phyloP scores from a whole-genome alignment of 2,329 filamentous ascomycete genomes.

The Colletotrichum brevisporum region DNA sequence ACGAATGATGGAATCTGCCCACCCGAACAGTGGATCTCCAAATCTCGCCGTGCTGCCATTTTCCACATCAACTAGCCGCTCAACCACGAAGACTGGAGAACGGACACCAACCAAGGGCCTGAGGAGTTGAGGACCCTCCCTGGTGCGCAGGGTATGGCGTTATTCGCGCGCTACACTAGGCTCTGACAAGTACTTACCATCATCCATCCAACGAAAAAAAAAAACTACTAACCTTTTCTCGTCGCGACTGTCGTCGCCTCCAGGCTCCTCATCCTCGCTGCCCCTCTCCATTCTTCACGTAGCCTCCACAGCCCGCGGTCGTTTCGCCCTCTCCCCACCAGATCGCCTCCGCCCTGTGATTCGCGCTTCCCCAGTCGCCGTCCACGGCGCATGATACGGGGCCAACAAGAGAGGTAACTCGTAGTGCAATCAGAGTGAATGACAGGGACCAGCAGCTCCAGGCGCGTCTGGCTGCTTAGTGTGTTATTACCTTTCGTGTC shows the following conservation, averaged over 20 bases:
- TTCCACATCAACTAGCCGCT: constrained; percentile 40
- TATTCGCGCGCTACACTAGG: constrained; percentile 41
- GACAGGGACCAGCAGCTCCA: constrained; percentile 35
- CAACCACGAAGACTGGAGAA: constrained; percentile 38
- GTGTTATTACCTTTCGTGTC: constrained; percentile 11
- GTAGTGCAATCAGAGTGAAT: neutral
- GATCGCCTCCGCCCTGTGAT: constrained; percentile 39
- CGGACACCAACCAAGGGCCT: constrained; percentile 37
- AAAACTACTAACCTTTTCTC: constrained; percentile 30
- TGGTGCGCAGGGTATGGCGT: constrained; percentile 38
- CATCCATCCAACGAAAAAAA: constrained; percentile 19
- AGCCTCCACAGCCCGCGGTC: constrained; percentile 37
- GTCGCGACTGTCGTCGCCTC: constrained; percentile 22
- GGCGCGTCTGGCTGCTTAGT: constrained; percentile 32
- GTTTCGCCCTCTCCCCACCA: constrained; percentile 39
- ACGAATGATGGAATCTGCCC: constrained; percentile 41
- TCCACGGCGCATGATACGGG: constrained; percentile 22
- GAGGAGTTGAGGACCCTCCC: constrained; percentile 35
- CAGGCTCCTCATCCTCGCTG: constrained; percentile 11
- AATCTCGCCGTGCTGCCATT: constrained; percentile 41
- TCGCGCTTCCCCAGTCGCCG: constrained; percentile 39
- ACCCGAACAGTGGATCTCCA: constrained; percentile 38
- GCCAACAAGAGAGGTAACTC: constrained; percentile 31
- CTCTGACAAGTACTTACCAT: constrained; percentile 16
- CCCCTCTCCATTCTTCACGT: constrained; percentile 32